Base-by-base conservation (phyloP, 371 early-diverging fungal species). In the Actinomucor elegans region DNA sequence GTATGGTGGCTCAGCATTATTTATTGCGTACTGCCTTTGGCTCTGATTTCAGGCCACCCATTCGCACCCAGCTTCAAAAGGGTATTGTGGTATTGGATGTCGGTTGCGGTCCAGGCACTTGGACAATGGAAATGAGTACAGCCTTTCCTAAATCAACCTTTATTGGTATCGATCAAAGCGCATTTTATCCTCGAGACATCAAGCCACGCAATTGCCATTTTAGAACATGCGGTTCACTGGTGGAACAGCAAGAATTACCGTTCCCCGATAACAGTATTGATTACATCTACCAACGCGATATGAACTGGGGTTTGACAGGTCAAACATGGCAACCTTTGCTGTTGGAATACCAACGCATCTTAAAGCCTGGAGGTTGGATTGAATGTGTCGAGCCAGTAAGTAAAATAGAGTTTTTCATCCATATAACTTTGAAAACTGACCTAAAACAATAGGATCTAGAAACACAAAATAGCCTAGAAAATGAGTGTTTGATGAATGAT, bases 201-300 rank as follows among this genome's bases (percentile, higher is more conserved):
- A 72, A 73, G 48, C 76, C 76, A 21, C 64, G 63, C 10, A 76
- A 76, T 49, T 76, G 76, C 57, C 64, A 64, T 60, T 76, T 76
- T 38, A 31, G 70, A 33, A 45, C 59, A 41, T 65, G 61, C 12
- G 59, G 54, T 52, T 45, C 49, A 18, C 26, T 61, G 11, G 51
- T 67, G 18, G 54, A 43, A 27, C 48, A 51, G 14, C 64, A 59
- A 9, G 8, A 28, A 12, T 48, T 76, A 26, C 76, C 76, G 0
- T 68, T 76, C 27, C 76, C 73, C n/a, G 76, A 76, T 43, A 73
- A 72, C 40, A 70, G 73, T 49, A 52, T 76, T 45, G 76, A 76
- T 31, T 76, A 61, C 36, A 73, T 76, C 21, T 73, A 66, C 51
- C 73, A 76, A 33, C 64, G 76, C 17, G 73, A 72, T 18, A 49